Evolutionary conservation across 371 early-diverging fungal genomes (phyloP).

Genomic region (Rhizopus arrhizus): DNA sequence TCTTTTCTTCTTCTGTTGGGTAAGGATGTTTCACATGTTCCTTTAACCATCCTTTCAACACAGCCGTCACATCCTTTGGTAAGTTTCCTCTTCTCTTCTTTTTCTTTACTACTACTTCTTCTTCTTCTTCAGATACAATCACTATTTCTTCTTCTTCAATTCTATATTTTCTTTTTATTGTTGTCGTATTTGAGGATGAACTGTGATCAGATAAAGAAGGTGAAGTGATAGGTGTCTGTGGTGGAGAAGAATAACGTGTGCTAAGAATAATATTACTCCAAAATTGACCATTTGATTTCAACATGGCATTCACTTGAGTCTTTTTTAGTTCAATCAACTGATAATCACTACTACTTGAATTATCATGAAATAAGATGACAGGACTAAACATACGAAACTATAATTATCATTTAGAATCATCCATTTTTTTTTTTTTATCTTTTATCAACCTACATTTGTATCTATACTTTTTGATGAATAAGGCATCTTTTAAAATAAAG

Average conservation of each 20-base stretch:
- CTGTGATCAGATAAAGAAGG: not conserved
- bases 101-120: not conserved
- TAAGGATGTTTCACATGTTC: conserved; percentile 73
- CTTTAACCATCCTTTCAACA: conserved; percentile 69
- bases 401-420: too few species aligned
- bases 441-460: conserved; percentile 1
- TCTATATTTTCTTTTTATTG: conserved; percentile 1
- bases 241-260: conserved; percentile 16
- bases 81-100: conserved; percentile 52
- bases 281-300: conserved; percentile 22
- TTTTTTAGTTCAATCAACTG: conserved; percentile 22
- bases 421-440: not conserved
- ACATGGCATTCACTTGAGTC: conserved; percentile 26
- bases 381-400: conserved; percentile 35
- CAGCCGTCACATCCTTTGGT: conserved; percentile 55
- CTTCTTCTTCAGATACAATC: conserved; percentile 5
- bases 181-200: not conserved
- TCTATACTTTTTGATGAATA: not conserved
- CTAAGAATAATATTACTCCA: conserved; percentile 25
- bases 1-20: conserved; percentile 75
- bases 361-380: conserved; percentile 29
- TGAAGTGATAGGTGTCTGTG: conserved; percentile 9
- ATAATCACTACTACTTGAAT: conserved; percentile 17
- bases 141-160: conserved; percentile 8
- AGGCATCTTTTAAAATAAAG: not conserved